Base-by-base conservation (phyloP, 495 filamentous ascomycete genomes). In the Trypethelium eluteriae region DNA sequence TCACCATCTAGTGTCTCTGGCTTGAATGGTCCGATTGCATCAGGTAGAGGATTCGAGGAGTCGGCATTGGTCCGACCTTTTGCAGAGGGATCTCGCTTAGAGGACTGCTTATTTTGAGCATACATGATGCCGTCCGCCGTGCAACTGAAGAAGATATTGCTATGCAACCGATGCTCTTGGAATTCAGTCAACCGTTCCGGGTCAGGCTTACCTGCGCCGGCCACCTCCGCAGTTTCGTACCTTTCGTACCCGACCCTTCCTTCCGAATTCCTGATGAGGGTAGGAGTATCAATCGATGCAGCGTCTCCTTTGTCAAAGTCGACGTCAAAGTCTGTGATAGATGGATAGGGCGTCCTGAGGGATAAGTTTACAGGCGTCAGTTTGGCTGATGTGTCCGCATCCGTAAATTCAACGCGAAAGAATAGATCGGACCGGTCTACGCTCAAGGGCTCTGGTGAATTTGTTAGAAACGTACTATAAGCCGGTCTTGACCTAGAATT, bases 91-190 rank as follows among this genome's bases (percentile, higher is more conserved):
- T 14, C 16, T 14, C 53, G 3, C 53, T 3, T 59, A 5, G 5
- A 7, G 11, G 34, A 7, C 10, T 11, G 25, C 53, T 35, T 36
- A 36, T 14, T 14, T 59, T 18, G 18, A 14, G 34, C 36, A 14
- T 35, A 59, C 7, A 6, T 18, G 32, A 59, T 35, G 5, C 53
- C 18, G 14, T 59, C 53, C 5, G 14, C 6, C 18, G 53, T 59
- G 53, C 32, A 59, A 36, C 36, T 59, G 53, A 59, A 35, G 32
- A 59, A 59, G 53, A 59, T 36, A 18, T 59, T 4, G 36, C 53
- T 59, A 36, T 59, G 53, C 7, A 36, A 32, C 6, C 25, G 25
- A 32, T 32, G 53, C 53, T 59, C 53, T 4, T 14, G 53, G 18
- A 59, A 59, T 7, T 34, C 32, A 9, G 53, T 7, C 32, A 32